Conservation (phyloP, 176 grass and related monocot species). For the Hyparrhenia diplandra region DNA sequence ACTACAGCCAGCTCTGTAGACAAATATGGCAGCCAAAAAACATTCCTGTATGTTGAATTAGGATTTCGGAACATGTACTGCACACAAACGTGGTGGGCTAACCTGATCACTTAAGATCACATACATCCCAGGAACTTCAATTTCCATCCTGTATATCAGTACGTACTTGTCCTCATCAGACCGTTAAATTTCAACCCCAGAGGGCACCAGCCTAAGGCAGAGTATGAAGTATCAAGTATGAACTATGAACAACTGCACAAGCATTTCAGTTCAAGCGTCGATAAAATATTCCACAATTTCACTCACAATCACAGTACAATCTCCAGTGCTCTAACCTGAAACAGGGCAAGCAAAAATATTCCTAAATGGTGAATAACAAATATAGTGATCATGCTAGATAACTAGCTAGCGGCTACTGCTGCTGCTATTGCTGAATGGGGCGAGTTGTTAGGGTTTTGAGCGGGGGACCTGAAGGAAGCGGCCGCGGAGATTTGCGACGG, state of each 20-base stretch:
- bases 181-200: not conserved
- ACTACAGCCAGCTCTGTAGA: not conserved
- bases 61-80: not conserved
- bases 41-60: not conserved
- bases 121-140: not conserved
- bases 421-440: not conserved
- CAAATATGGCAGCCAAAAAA: not conserved
- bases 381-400: not conserved
- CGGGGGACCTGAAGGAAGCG: conserved; percentile 39
- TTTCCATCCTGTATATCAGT: not conserved
- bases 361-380: not conserved
- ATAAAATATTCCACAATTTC: not conserved
- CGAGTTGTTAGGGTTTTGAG: conserved; percentile 18
- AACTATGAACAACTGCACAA: not conserved
- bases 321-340: not conserved
- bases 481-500: conserved; percentile 32
- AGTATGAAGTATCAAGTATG: not conserved
- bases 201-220: not conserved
- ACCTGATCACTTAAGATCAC: not conserved
- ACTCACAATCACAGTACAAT: not conserved
- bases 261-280: not conserved
- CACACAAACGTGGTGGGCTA: not conserved
- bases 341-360: not conserved
- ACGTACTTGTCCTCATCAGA: not conserved
- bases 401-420: not conserved